phyloP scores from a whole-genome alignment of 2,329 filamentous ascomycete genomes.

The Davidsoniella eucalypti region DNA sequence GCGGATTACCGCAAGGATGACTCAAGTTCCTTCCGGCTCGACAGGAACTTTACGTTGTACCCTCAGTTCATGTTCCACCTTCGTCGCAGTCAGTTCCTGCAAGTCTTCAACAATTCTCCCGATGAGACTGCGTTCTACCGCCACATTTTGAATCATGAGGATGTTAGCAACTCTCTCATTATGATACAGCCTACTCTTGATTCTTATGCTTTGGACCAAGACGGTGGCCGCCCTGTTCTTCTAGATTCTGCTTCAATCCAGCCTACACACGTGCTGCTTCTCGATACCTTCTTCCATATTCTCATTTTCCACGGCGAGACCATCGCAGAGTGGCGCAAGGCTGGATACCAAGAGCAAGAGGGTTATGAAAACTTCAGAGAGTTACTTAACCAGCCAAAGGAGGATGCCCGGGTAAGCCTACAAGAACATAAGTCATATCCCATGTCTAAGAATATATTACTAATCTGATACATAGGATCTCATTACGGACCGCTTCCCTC shows the following conservation, averaged over 20 bases:
- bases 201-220: slow-evolving; percentile 92
- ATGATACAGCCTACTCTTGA: slow-evolving; percentile 99
- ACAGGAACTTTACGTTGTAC: slow-evolving; percentile 98
- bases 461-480: slow-evolving; percentile 49
- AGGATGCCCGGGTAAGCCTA: slow-evolving; percentile 70
- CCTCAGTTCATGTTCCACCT: slow-evolving; percentile 99
- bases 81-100: slow-evolving; percentile 87
- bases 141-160: slow-evolving; percentile 92
- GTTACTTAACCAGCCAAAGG: slow-evolving; percentile 82
- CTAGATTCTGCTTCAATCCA: slow-evolving; percentile 95
- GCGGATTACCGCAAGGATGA: slow-evolving; percentile 98
- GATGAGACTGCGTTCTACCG: slow-evolving; percentile 99
- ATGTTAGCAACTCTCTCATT: slow-evolving; percentile 87
- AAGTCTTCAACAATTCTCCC: slow-evolving; percentile 98
- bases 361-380: slow-evolving; percentile 92
- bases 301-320: slow-evolving; percentile 98
- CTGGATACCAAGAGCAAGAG: slow-evolving; percentile 93
- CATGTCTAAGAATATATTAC: slow-evolving; percentile 8
- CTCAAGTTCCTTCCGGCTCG: slow-evolving; percentile 84
- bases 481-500: slow-evolving; percentile 92
- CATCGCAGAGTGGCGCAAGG: slow-evolving; percentile 94
- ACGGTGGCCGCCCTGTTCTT: slow-evolving; percentile 81
- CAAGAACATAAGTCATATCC: neutral
- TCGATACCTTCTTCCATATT: slow-evolving; percentile 99
- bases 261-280: slow-evolving; percentile 76